A percentile compares a stretch with the other conserved stretches of the same genome.
These are phyloP conservation scores for Maudiozyma saulgeensis DNA, from an alignment of 805 yeast genomes.

Conservation along the genomic window DNA sequence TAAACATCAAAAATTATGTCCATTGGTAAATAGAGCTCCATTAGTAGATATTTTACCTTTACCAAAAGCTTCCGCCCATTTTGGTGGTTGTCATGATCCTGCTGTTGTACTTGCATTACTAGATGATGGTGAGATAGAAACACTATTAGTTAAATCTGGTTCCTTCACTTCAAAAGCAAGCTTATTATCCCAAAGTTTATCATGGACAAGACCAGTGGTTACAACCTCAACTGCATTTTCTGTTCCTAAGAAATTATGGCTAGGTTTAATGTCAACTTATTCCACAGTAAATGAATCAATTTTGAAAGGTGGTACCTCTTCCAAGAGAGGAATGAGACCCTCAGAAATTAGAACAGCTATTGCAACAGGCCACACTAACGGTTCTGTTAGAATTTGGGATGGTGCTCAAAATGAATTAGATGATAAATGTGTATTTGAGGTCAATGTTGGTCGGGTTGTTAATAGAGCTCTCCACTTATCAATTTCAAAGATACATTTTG, in stretches of 20 bases:
- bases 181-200: conserved; percentile 69
- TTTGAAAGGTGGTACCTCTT: conserved; percentile 69
- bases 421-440: conserved; percentile 49
- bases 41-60: conserved; percentile 44
- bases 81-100: conserved; percentile 75
- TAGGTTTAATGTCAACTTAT: conserved; percentile 49
- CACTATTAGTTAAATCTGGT: conserved; percentile 51
- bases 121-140: conserved; percentile 55
- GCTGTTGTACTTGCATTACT: conserved; percentile 47
- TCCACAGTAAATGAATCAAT: conserved; percentile 32
- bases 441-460: conserved; percentile 43
- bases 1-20: conserved; percentile 44
- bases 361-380: conserved; percentile 81
- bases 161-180: conserved; percentile 41
- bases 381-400: conserved; percentile 76
- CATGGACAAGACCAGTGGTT: conserved; percentile 69
- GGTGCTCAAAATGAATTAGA: conserved; percentile 66
- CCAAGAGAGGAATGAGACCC: conserved; percentile 38
- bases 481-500: conserved; percentile 57
- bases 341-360: conserved; percentile 47
- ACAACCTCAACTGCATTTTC: conserved; percentile 46
- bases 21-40: conserved; percentile 39
- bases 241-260: conserved; percentile 62
- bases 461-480: conserved; percentile 37
- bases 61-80: conserved; percentile 60